A percentile compares a stretch with the other conserved stretches of the same genome.
These are phyloP conservation scores for Lachancea waltii DNA, from an alignment of 805 yeast species.

Conservation along the genomic window DNA sequence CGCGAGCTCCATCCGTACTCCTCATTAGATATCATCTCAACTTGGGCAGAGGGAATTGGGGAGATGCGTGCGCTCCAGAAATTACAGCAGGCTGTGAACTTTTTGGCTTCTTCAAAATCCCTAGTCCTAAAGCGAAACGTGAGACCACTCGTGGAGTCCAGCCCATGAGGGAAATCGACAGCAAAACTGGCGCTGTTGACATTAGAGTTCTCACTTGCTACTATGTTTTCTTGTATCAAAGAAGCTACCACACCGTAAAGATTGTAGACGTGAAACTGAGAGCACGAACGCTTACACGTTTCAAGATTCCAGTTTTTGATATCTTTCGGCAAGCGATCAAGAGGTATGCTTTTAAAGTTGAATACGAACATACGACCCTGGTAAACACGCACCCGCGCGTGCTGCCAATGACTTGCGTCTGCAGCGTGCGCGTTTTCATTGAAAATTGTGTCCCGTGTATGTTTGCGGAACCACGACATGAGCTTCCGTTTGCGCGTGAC, in stretches of 20 bases:
- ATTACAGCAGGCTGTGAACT: constrained; percentile 70
- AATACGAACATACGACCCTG: constrained; percentile 29
- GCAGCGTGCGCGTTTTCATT: constrained; percentile 22
- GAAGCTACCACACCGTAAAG: constrained; percentile 26
- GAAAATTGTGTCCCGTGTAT: constrained; percentile 12
- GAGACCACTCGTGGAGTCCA: constrained; percentile 24
- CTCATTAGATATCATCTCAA: constrained; percentile 60
- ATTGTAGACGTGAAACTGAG: constrained; percentile 19
- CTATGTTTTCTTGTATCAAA: constrained; percentile 26
- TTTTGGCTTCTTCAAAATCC: constrained; percentile 57
- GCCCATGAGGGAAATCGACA: constrained; percentile 19
- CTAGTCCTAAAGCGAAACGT: constrained; percentile 58
- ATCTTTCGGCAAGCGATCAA: neutral
- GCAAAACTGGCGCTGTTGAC: constrained; percentile 18
- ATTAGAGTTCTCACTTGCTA: constrained; percentile 12
- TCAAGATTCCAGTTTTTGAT: constrained; percentile 9
- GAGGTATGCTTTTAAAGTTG: constrained; percentile 7
- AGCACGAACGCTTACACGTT: constrained; percentile 10
- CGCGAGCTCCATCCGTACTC: constrained; percentile 71
- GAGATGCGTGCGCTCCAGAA: constrained; percentile 88
- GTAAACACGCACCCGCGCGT: constrained; percentile 17
- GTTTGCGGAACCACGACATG: constrained; percentile 20
- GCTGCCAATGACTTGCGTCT: constrained; percentile 17
- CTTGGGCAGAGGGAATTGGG: constrained; percentile 64
- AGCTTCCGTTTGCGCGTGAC: constrained; percentile 9